Conservation (phyloP, 2,329 filamentous ascomycete species). For the Aspergillus puulaauensis region DNA sequence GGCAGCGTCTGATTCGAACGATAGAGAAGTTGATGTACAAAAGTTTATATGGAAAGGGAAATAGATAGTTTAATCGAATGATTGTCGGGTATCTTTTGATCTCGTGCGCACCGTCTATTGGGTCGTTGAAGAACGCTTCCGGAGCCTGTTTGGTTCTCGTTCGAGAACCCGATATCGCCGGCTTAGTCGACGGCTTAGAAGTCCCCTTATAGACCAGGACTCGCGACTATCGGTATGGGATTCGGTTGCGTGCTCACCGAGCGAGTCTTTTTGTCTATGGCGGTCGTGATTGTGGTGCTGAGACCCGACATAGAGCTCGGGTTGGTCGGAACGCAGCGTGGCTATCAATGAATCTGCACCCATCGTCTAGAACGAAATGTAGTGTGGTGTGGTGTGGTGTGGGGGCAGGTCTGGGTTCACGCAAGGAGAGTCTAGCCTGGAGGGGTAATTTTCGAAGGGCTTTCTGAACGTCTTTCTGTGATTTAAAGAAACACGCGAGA, state of each 20-base stretch:
- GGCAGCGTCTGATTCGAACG: conserved; percentile 2
- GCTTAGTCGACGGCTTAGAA: conserved; percentile 27
- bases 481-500: not conserved
- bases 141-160: conserved; percentile 30
- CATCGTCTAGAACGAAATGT: conserved; percentile 17
- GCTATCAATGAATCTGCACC: conserved; percentile 21
- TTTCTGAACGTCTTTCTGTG: not conserved
- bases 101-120: not conserved
- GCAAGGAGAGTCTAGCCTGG: not conserved
- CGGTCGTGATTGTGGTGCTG: not conserved
- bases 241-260: conserved; percentile 2
- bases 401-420: not conserved
- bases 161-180: conserved; percentile 32
- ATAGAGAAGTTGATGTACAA: not conserved
- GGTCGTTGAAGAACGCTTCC: conserved; percentile 22
- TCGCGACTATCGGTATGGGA: conserved; percentile 10
- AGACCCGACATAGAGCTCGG: conserved; percentile 15
- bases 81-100: not conserved
- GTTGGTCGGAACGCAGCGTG: conserved; percentile 14
- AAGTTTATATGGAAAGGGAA: not conserved
- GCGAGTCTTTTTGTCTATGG: conserved; percentile 7
- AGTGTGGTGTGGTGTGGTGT: not conserved
- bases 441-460: not conserved
- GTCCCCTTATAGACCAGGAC: conserved; percentile 30
- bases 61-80: not conserved